These are phyloP conservation scores for Dacryopinax spathularia DNA, from an alignment of 768 basidiomycete genomes.

Conservation along the genomic window DNA sequence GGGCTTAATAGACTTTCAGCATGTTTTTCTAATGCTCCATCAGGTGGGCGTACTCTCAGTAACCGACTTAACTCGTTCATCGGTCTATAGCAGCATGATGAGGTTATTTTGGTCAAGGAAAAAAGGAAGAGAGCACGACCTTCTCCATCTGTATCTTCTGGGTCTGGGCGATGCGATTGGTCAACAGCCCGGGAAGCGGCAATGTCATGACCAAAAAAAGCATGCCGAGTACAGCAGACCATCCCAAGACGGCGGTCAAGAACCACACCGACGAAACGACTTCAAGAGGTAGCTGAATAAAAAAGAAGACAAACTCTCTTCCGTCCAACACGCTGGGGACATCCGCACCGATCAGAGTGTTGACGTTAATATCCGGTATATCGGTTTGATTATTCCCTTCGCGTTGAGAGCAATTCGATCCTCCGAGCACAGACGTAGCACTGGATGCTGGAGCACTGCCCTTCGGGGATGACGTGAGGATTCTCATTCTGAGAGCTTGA, in stretches of 20 bases:
- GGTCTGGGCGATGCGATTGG: not conserved
- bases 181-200: not conserved
- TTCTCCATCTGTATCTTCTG: not conserved
- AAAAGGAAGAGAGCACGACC: not conserved
- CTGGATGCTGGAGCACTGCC: not conserved
- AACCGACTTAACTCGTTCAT: not conserved
- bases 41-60: not conserved
- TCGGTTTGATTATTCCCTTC: not conserved
- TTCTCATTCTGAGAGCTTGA: not conserved
- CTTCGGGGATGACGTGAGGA: not conserved
- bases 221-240: not conserved
- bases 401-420: not conserved
- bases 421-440: not conserved
- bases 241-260: not conserved
- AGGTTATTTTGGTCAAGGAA: not conserved
- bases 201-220: not conserved
- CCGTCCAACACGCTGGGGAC: not conserved
- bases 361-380: not conserved
- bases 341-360: not conserved
- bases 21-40: not conserved
- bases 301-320: not conserved
- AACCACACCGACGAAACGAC: not conserved
- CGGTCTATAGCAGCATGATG: not conserved
- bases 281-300: not conserved
- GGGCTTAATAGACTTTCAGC: not conserved